A percentile compares a stretch with the other conserved stretches of the same genome.
These are phyloP conservation scores for Chrysosphaeria jannelii DNA, from an alignment of 2,329 filamentous ascomycete species.

Conservation along the genomic window DNA sequence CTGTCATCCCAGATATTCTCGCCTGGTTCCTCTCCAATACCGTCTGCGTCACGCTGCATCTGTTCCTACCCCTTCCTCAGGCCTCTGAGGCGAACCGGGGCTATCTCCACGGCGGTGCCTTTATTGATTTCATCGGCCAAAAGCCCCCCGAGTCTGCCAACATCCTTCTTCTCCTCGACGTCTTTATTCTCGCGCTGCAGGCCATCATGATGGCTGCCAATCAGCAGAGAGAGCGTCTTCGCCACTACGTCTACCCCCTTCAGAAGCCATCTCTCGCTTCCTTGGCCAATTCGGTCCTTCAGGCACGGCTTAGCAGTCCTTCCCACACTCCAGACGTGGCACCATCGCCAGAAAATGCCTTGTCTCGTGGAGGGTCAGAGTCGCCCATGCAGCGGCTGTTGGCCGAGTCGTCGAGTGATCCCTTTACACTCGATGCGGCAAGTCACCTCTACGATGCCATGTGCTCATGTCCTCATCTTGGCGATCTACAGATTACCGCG, in stretches of 20 bases:
- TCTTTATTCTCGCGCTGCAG: constrained; percentile 24
- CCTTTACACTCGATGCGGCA: too few species aligned
- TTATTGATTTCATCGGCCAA: constrained; percentile 39
- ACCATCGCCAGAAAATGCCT: constrained; percentile 5
- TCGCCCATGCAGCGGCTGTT: too few species aligned
- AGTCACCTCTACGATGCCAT: too few species aligned
- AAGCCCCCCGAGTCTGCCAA: constrained; percentile 25
- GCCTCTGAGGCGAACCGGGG: constrained; percentile 30
- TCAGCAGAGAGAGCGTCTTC: constrained; percentile 25
- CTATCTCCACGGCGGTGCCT: constrained; percentile 34
- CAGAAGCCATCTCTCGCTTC: constrained; percentile 1
- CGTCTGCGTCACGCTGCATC: constrained; percentile 28
- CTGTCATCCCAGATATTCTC: constrained; percentile 23
- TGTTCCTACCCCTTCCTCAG: constrained; percentile 20
- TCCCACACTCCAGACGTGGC: constrained; percentile 3
- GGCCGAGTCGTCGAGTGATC: too few species aligned
- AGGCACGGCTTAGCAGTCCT: too few species aligned
- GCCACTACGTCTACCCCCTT: constrained; percentile 14
- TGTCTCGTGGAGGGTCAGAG: too few species aligned
- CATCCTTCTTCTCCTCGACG: constrained; percentile 23
- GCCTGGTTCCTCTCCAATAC: constrained; percentile 26
- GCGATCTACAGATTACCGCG: too few species aligned
- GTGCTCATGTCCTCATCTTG: too few species aligned
- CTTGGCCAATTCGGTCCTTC: too few species aligned
- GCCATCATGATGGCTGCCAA: constrained; percentile 33